Evolutionary conservation across 129 eudicot genomes (phyloP), one percentile per base, ranked within the genome.

Genomic region (Dittrichia graveolens): DNA sequence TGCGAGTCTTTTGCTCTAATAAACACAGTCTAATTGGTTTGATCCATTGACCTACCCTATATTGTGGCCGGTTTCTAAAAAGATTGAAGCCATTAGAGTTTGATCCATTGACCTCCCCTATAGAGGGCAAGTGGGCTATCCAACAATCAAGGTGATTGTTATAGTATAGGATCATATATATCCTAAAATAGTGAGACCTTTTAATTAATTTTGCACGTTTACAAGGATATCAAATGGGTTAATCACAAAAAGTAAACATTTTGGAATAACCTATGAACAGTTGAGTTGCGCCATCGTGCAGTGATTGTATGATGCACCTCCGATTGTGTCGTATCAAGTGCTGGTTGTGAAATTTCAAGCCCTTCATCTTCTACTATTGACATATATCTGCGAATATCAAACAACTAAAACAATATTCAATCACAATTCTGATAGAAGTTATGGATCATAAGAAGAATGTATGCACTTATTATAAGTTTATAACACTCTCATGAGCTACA

Each of bases 281-380:
- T 72, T 75, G 87, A 72, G 70, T 74, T 86, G 43, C 73, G 71
- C 75, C 85, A 75, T 10, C 93, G 86, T 64, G 86, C 85, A 46
- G 97, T 92, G 40, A 92, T 89, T 48, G 77, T 86, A 83, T 92
- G 97, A 79, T 92, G 94, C 67, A 92, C 81, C 71, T 86, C 96
- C 35, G 96, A 89, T 43, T 71, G 54, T 8, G 67, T 55, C 18
- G 57, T 24, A 67, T 92, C 96, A 38, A 92, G 97, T 61, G 94
- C 97, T 45, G 97, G 97, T 38, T 92, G 97, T 81, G 97, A 89
- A 57, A 92, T 92, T 80, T 92, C 94, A 43, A 92, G 86, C 59
- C 96, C 89, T 89, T 92, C 97, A 3, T 78, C 71, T 75, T 71
- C 86, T 67, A 92, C 87, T 38, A 92, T 86, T 38, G 84, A 71